These are phyloP conservation scores for Claviceps quebecensis DNA, from an alignment of 2,329 filamentous ascomycete species.

Conservation along the genomic window DNA sequence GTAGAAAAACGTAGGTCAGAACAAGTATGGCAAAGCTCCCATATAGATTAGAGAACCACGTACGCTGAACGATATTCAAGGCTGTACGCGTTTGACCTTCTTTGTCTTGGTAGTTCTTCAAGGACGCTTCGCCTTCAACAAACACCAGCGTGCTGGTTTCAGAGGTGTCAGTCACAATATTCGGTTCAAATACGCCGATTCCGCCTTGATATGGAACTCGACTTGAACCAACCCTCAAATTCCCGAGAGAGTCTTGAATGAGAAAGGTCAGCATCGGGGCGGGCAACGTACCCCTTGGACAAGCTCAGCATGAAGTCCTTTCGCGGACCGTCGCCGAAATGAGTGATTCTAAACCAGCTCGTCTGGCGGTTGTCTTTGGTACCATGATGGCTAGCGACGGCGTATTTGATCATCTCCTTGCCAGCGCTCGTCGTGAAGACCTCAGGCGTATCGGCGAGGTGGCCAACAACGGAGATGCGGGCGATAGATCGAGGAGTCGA, in stretches of 20 bases:
- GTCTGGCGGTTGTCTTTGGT: conserved; percentile 56
- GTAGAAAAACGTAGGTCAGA: neutral
- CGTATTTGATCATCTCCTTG: conserved; percentile 62
- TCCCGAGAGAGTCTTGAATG: neutral
- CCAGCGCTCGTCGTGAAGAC: conserved; percentile 54
- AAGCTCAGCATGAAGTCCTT: conserved; percentile 60
- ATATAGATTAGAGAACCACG: conserved; percentile 19
- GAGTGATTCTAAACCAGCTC: conserved; percentile 73
- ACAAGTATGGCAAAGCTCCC: neutral
- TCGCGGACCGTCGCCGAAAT: conserved; percentile 56
- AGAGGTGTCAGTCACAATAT: conserved; percentile 8
- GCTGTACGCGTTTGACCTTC: conserved; percentile 53
- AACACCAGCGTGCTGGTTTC: conserved; percentile 55
- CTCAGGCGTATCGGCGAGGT: conserved; percentile 70
- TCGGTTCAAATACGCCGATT: neutral
- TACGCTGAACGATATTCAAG: conserved; percentile 71
- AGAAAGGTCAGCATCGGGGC: neutral
- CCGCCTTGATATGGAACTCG: neutral
- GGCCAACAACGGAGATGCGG: conserved; percentile 75
- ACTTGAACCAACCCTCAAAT: neutral
- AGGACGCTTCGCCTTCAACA: conserved; percentile 68
- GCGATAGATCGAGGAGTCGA: conserved; percentile 53
- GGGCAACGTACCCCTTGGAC: conserved; percentile 64
- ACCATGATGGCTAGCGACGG: conserved; percentile 56
- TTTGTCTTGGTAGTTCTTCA: conserved; percentile 51